A percentile compares a stretch with the other conserved stretches of the same genome.
These are phyloP conservation scores for Boletus coccyginus DNA, from an alignment of 768 basidiomycete species.

Conservation along the genomic window DNA sequence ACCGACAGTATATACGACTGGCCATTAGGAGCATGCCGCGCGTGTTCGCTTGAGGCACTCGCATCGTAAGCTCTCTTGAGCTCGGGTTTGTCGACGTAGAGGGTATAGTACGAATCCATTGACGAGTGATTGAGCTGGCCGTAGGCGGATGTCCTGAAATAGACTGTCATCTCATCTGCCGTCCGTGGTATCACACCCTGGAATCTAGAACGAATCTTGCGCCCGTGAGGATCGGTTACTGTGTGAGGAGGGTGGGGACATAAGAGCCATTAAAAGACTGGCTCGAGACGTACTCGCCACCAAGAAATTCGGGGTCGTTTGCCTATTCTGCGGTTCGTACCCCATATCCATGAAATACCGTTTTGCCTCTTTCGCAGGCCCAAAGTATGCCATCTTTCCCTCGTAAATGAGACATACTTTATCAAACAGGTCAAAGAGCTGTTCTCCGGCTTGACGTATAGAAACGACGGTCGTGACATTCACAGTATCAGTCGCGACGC, in stretches of 20 bases:
- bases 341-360: conserved; percentile 21
- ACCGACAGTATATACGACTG: conserved; percentile 48
- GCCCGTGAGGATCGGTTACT: conserved; percentile 60
- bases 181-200: conserved; percentile 45
- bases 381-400: conserved; percentile 9
- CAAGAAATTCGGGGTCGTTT: conserved; percentile 61
- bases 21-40: conserved; percentile 39
- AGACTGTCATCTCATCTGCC: conserved; percentile 54
- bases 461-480: conserved; percentile 68
- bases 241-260: background rate
- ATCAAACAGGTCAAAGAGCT: conserved; percentile 62
- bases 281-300: conserved; percentile 42
- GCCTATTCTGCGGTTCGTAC: conserved; percentile 50
- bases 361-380: background rate
- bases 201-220: conserved; percentile 45
- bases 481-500: conserved; percentile 58
- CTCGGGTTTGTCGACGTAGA: conserved; percentile 45
- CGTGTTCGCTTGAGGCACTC: conserved; percentile 51
- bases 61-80: conserved; percentile 41
- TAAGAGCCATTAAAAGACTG: background rate
- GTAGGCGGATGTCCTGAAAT: conserved; percentile 41
- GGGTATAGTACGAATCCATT: conserved; percentile 42
- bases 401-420: conserved; percentile 26
- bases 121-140: conserved; percentile 44
- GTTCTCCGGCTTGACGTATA: conserved; percentile 81